phyloP scores from a whole-genome alignment of 306 rosid genomes.

The Gynostemma pentaphyllum region DNA sequence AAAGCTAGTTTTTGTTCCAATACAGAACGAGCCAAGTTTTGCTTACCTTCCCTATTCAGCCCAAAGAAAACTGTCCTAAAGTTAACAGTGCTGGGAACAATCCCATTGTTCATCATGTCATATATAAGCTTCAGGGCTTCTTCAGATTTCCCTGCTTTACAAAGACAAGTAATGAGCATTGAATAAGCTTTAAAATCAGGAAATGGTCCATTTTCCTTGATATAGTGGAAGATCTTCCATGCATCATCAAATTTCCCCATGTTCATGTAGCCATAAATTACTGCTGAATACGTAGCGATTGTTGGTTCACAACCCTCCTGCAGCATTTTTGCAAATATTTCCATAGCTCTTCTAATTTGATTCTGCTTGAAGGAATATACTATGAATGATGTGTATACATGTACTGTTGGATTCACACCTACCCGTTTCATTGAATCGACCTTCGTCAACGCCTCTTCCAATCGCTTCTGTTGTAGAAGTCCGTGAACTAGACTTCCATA shows the following conservation, averaged over 20 bases:
- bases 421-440: conserved; percentile 51
- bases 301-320: conserved; percentile 56
- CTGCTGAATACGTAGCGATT: conserved; percentile 53
- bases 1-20: conserved; percentile 46
- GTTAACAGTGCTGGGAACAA: conserved; percentile 72
- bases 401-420: conserved; percentile 50
- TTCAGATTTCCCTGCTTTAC: conserved; percentile 64
- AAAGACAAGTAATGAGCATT: conserved; percentile 56
- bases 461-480: conserved; percentile 37
- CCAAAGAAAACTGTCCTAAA: conserved; percentile 61
- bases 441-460: conserved; percentile 59
- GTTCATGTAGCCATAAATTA: conserved; percentile 66
- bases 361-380: conserved; percentile 62
- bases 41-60: conserved; percentile 77
- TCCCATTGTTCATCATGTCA: conserved; percentile 54
- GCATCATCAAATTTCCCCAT: conserved; percentile 51
- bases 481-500: conserved; percentile 85
- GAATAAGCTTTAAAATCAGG: conserved; percentile 77
- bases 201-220: conserved; percentile 64
- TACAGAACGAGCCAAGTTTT: conserved; percentile 43
- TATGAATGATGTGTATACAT: conserved; percentile 67
- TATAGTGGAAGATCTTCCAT: conserved; percentile 46
- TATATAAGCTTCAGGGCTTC: conserved; percentile 53
- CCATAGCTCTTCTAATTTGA: conserved; percentile 39
- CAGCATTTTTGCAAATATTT: conserved; percentile 45